phyloP scores from a whole-genome alignment of 768 basidiomycete genomes.

The Auriscalpium microsporum region DNA sequence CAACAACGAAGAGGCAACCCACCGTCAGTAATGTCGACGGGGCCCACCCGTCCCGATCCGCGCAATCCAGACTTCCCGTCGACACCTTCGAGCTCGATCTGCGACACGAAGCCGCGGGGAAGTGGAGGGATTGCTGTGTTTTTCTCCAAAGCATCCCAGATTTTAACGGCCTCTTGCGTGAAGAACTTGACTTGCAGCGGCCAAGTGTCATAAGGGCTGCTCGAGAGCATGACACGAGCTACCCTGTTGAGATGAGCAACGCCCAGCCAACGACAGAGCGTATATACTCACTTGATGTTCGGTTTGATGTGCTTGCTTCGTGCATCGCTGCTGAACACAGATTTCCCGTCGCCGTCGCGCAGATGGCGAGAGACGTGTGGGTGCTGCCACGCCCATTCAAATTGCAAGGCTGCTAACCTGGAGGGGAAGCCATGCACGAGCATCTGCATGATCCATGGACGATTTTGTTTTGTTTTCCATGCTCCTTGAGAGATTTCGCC shows the following conservation, averaged over 20 bases:
- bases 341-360: conserved; percentile 33
- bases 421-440: conserved; percentile 81
- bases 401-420: conserved; percentile 64
- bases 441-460: conserved; percentile 83
- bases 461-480: conserved; percentile 46
- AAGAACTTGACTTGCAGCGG: conserved; percentile 73
- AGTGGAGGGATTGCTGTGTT: conserved; percentile 23
- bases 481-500: conserved; percentile 69
- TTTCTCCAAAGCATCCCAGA: conserved; percentile 37
- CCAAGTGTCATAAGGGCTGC: conserved; percentile 62
- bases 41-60: conserved; percentile 46
- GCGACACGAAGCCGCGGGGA: conserved; percentile 44
- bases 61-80: conserved; percentile 50
- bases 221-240: conserved; percentile 52
- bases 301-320: conserved; percentile 28
- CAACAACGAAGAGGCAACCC: conserved; percentile 7
- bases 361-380: conserved; percentile 63
- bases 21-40: conserved; percentile 56
- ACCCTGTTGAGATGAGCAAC: conserved; percentile 30
- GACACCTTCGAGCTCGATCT: conserved; percentile 58
- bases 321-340: conserved; percentile 28
- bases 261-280: too few relatives aligned
- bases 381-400: conserved; percentile 86
- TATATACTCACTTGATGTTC: conserved; percentile 37
- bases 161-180: conserved; percentile 47